phyloP scores from a whole-genome alignment of 495 filamentous ascomycete species.

The Talaromyces liani region DNA sequence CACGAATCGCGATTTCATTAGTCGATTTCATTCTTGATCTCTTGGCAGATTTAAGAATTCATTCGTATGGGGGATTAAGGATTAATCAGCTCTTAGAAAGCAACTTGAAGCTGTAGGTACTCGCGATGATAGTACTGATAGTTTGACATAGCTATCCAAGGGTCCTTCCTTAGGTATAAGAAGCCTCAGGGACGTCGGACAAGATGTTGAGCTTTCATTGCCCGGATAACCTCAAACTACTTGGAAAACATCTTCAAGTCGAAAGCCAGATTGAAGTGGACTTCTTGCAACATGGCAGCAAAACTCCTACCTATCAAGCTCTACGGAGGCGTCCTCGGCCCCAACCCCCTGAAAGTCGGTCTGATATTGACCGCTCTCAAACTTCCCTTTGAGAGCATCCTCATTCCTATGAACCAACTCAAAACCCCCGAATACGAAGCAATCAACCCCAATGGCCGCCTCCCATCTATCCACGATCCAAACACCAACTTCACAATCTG shows the following conservation, averaged over 20 bases:
- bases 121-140: neutral
- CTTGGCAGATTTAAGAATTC: neutral
- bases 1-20: neutral
- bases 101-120: neutral
- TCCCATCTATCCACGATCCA: constrained; percentile 50
- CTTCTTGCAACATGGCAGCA: neutral
- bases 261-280: neutral
- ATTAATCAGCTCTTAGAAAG: neutral
- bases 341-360: constrained; percentile 44
- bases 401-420: constrained; percentile 31
- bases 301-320: constrained; percentile 28
- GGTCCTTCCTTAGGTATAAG: neutral
- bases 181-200: neutral
- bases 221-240: neutral
- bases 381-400: constrained; percentile 20
- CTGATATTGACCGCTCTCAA: constrained; percentile 38
- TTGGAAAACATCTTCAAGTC: neutral
- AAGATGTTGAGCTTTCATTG: neutral
- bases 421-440: constrained; percentile 40
- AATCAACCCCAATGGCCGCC: constrained; percentile 60
- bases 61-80: neutral
- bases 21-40: neutral
- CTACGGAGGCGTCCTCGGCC: constrained; percentile 24
- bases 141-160: neutral
- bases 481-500: constrained; percentile 52